These are phyloP conservation scores for Styphnolobium japonicum DNA, from an alignment of 306 rosid species.

Conservation along the genomic window DNA sequence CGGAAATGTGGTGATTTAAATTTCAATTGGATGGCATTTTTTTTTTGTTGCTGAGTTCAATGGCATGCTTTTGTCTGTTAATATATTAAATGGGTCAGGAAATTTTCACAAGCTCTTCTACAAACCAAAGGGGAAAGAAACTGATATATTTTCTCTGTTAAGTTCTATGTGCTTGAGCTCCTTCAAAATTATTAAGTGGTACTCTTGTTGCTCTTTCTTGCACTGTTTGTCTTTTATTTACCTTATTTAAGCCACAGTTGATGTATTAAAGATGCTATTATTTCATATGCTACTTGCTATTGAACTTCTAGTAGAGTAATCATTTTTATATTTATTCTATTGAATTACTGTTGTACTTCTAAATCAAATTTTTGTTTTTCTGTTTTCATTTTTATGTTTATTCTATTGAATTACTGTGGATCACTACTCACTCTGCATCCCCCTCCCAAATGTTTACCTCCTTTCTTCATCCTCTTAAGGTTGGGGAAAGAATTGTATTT, in stretches of 20 bases:
- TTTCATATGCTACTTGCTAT: neutral
- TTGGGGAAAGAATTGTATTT: slow-evolving; percentile 82
- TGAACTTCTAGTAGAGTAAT: neutral
- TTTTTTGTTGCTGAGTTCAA: neutral
- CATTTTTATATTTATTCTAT: neutral
- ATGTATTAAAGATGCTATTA: neutral
- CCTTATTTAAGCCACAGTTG: slow-evolving; percentile 12
- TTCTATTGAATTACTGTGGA: neutral
- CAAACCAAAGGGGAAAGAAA: neutral
- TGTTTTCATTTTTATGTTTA: neutral
- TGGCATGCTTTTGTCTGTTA: neutral
- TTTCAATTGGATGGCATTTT: neutral
- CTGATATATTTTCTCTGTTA: slow-evolving; percentile 14
- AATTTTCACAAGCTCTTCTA: neutral
- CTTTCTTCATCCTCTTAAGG: slow-evolving; percentile 39
- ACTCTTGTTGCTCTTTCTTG: slow-evolving; percentile 1
- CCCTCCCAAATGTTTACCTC: neutral
- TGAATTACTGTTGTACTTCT: neutral
- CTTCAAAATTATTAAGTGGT: neutral
- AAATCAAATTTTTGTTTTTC: neutral
- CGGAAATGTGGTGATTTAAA: neutral
- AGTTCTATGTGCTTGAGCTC: slow-evolving; percentile 3
- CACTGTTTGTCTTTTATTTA: neutral
- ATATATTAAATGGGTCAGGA: neutral
- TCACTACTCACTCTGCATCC: neutral